Base-by-base conservation (phyloP, 768 basidiomycete genomes). In the Thelephora ganbajun region DNA sequence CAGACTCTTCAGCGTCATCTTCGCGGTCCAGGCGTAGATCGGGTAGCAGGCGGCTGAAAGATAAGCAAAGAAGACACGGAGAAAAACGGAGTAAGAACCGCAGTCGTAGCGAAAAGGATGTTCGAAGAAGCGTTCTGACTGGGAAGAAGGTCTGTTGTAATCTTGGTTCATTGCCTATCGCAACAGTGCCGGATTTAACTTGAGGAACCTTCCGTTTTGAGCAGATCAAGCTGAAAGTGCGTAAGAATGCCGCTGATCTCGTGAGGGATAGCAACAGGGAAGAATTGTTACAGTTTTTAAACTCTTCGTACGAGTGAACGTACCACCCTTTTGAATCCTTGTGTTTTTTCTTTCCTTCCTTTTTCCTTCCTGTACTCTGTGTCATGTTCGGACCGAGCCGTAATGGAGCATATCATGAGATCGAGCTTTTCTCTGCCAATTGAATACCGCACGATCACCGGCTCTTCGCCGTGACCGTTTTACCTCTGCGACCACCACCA, bases 141-240 rank as follows among this genome's bases (percentile, higher is more conserved):
- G 78, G 77, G 0, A 79, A 79, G 56, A 79, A 77, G 73, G 77
- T 73, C 20, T 18, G 45, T 48, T 39, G 33, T 14, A 19, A 22
- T 35, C 16, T 16, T 44, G 3, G n/a, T 33, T 14, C 35, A 9
- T 20, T 39, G 37, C 33, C 43, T 41, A 11, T 48, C 34, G n/a
- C 48, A 13, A 33, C 2, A 6, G 18, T 22, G 12, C 39, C 3
- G 34, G 44, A 14, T 6, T 45, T 35, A 33, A 23, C 2, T 42
- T 26, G 2, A 11, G 6, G 16, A 7, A 12, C 9, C 46, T 35
- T 46, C 9, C 26, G 3, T 2, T 37, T 6, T 18, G 37, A 19
- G 16, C 49, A 79, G 78, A 79, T 79, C 43, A 79, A 79, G 57
- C 58, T 79, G 36, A 79, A 77, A 58, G 73, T 80, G 11, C 75